Base-by-base conservation (phyloP, 1,284 basidiomycete species). In the Ganoderma meredithae region DNA sequence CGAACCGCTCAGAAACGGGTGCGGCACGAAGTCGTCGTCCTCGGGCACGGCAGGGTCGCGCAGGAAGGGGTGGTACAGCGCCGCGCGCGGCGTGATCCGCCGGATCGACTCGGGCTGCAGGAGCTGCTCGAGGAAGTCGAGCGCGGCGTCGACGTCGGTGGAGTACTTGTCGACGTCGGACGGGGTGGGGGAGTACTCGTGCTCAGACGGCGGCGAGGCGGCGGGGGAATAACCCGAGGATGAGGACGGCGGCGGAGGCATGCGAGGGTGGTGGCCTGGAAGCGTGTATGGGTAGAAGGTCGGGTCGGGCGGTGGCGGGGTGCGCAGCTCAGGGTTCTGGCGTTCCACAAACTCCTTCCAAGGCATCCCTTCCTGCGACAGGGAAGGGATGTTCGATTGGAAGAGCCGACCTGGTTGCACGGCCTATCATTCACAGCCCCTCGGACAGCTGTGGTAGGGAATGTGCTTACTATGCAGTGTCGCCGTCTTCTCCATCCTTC, bases 401-500 rank as follows among this genome's bases (percentile, higher is more conserved):
- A 98, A 93, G 1, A 91, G 92, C 39, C 96, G 92, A 78, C 93
- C 96, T 98, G 43, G 25, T 43, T 39, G n/a, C n/a, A 27, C 1
- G 19, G 25, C 33, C 17, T 33, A 7, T 58, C 55, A 39, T 27
- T 41, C 22, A 15, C 2, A 1, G 12, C 5, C 39, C n/a, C 27
- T n/a, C 7, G 10, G 5, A 17, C 22, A 9, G 19, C 39, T 27
- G 25, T 47, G 10, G 52, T 40, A 49, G 31, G 52, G 36, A 19
- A 63, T 43, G n/a, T 27, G 83, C 92, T 76, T 76, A 98, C 96
- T 96, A 79, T 99, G 97, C 62, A 99, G 79, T 49, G 93, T 88
- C 0, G 97, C 97, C 53, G 90, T 89, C 75, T 88, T 91, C 78
- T 97, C 97, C 88, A 98, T 95, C 62, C 88, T 87, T 70, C 85